These are phyloP conservation scores for Verticillium nonalfalfae DNA, from an alignment of 2,329 filamentous ascomycete species.

Conservation along the genomic window DNA sequence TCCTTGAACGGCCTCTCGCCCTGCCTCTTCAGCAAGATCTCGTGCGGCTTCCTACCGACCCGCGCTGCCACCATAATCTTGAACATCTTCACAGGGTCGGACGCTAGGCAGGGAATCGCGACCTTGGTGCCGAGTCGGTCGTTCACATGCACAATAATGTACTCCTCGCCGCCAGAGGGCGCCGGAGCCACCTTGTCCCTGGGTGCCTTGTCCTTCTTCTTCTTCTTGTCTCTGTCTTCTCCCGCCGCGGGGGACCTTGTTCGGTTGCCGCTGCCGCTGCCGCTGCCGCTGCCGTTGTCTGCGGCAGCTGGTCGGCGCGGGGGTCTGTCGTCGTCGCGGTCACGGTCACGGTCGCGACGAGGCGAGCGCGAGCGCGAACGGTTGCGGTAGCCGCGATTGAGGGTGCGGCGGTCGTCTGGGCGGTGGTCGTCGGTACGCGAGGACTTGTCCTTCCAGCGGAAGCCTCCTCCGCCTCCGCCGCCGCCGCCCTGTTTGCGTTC, in stretches of 20 bases:
- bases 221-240: slow-evolving; percentile 15
- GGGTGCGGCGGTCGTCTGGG: slow-evolving; percentile 23
- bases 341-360: slow-evolving; percentile 17
- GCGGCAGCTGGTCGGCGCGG: slow-evolving; percentile 27
- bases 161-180: slow-evolving; percentile 54
- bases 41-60: slow-evolving; percentile 82
- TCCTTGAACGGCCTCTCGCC: slow-evolving; percentile 94
- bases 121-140: slow-evolving; percentile 96
- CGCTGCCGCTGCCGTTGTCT: slow-evolving; percentile 16
- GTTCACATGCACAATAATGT: slow-evolving; percentile 93
- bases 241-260: slow-evolving; percentile 11
- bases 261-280: slow-evolving; percentile 17
- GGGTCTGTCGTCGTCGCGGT: slow-evolving; percentile 22
- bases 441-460: slow-evolving; percentile 54
- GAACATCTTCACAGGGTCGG: slow-evolving; percentile 78
- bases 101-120: slow-evolving; percentile 80
- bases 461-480: slow-evolving; percentile 29
- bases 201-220: slow-evolving; percentile 16
- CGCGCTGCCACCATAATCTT: slow-evolving; percentile 87
- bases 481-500: slow-evolving; percentile 19
- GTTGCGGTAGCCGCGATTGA: slow-evolving; percentile 47
- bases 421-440: slow-evolving; percentile 32
- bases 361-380: slow-evolving; percentile 33
- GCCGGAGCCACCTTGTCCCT: slow-evolving; percentile 19
- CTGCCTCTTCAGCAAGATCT: slow-evolving; percentile 88